Percentiles rank a stretch among this genome's conserved stretches.
phyloP scores from a whole-genome alignment of 805 yeast species.

The Ogataea methanolica region DNA sequence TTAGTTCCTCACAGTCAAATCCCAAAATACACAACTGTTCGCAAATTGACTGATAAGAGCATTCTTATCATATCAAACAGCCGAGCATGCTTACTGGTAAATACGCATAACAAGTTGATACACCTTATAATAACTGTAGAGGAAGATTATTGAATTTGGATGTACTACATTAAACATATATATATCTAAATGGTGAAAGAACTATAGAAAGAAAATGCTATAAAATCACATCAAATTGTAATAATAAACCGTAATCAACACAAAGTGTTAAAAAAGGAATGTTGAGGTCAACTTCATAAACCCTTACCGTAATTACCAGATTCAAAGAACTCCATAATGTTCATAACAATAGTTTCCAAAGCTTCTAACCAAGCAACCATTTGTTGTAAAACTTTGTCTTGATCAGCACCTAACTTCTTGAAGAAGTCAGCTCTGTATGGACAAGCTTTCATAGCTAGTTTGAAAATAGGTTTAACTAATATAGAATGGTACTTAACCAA shows the following conservation, averaged over 20 bases:
- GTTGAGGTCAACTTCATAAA: conserved; percentile 36
- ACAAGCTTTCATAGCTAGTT: conserved; percentile 92
- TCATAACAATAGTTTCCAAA: conserved; percentile 66
- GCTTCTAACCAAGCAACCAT: conserved; percentile 71
- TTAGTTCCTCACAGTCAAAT: no score
- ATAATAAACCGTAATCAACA: background rate
- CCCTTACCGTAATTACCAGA: conserved; percentile 89
- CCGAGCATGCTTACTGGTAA: no score
- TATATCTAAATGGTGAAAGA: no score
- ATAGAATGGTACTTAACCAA: conserved; percentile 77
- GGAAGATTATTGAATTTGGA: no score
- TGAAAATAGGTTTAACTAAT: conserved; percentile 80
- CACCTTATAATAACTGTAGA: no score
- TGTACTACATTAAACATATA: no score
- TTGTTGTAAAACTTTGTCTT: conserved; percentile 60
- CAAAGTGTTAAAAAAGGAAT: background rate
- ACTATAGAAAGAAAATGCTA: no score
- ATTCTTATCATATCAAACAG: no score
- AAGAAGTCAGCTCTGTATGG: conserved; percentile 87
- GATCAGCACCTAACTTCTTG: conserved; percentile 73
- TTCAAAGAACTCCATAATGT: conserved; percentile 69
- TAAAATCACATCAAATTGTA: no score
- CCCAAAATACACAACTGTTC: no score
- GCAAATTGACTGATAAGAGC: no score
- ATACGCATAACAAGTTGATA: no score